A percentile compares a stretch with the other conserved stretches of the same genome.
Evolutionary conservation across 495 filamentous ascomycete genomes (phyloP).

Genomic region (Sabuloglossum arenarium): DNA sequence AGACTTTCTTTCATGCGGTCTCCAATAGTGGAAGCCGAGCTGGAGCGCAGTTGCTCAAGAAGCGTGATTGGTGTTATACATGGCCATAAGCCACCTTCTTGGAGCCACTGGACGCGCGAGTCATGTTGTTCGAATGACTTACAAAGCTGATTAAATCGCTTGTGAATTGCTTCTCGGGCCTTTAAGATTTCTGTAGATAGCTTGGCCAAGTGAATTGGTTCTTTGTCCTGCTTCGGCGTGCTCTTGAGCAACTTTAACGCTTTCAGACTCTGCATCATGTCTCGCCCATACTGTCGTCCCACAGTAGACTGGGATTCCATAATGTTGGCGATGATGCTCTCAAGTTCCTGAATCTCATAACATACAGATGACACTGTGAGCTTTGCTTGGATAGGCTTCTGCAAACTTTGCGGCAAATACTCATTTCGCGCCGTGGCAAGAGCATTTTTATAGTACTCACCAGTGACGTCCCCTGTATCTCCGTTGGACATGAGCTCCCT

Average conservation of each 20-base stretch:
- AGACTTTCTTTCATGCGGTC: constrained; percentile 23
- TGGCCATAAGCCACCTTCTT: constrained; percentile 30
- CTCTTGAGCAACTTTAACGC: constrained; percentile 10
- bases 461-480: not conserved
- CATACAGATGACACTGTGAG: not conserved
- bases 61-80: constrained; percentile 25
- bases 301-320: constrained; percentile 12
- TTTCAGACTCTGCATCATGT: constrained; percentile 19
- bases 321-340: constrained; percentile 15
- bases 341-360: constrained; percentile 15
- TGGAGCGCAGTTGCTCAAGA: constrained; percentile 30
- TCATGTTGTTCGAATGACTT: constrained; percentile 14
- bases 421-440: not conserved
- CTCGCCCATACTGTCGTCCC: constrained; percentile 18
- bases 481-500: not conserved
- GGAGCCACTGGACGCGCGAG: constrained; percentile 24
- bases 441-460: constrained; percentile 5
- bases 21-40: constrained; percentile 13
- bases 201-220: not conserved
- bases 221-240: constrained; percentile 13
- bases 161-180: constrained; percentile 5
- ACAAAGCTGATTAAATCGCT: constrained; percentile 10
- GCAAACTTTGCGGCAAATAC: not conserved
- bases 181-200: constrained; percentile 6
- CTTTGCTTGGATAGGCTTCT: not conserved